These are phyloP conservation scores for Sequoiadendron giganteum DNA, from an alignment of 75 land plant species.

Conservation along the genomic window DNA sequence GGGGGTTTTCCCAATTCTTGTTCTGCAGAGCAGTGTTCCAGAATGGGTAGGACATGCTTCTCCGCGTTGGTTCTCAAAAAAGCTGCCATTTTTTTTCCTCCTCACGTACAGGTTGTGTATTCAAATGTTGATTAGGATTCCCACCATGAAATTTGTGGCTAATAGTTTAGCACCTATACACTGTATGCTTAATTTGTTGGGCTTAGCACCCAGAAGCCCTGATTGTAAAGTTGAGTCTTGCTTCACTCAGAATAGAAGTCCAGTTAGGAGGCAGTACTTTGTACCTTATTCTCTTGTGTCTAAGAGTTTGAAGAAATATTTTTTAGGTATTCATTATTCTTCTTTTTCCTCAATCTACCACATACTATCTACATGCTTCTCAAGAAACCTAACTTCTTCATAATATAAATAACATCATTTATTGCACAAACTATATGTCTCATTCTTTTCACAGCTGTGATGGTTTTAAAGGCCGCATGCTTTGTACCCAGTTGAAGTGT, in stretches of 20 bases:
- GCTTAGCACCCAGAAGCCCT: not conserved
- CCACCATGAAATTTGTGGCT: not conserved
- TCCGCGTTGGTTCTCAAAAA: not conserved
- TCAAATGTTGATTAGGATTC: not conserved
- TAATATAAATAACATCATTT: not conserved
- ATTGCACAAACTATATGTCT: not conserved
- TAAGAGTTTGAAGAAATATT: not conserved
- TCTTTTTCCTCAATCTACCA: no score
- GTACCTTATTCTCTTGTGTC: not conserved
- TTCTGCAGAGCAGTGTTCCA: not conserved
- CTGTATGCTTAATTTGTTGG: not conserved
- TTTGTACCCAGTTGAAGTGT: not conserved
- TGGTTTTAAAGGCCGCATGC: not conserved
- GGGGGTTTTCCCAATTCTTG: slow-evolving; percentile 1
- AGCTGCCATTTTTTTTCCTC: not conserved
- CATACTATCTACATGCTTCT: no score
- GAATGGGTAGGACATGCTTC: not conserved
- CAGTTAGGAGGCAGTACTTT: not conserved
- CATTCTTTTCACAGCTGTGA: not conserved
- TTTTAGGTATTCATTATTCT: no score
- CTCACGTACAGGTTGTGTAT: not conserved
- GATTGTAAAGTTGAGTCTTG: not conserved
- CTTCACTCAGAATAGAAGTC: not conserved
- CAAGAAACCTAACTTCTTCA: not conserved
- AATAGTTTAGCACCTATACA: not conserved